Evolutionary conservation across 2,329 filamentous ascomycete genomes (phyloP), one percentile per base, ranked within the genome.

Genomic region (Colletotrichum australisinense): DNA sequence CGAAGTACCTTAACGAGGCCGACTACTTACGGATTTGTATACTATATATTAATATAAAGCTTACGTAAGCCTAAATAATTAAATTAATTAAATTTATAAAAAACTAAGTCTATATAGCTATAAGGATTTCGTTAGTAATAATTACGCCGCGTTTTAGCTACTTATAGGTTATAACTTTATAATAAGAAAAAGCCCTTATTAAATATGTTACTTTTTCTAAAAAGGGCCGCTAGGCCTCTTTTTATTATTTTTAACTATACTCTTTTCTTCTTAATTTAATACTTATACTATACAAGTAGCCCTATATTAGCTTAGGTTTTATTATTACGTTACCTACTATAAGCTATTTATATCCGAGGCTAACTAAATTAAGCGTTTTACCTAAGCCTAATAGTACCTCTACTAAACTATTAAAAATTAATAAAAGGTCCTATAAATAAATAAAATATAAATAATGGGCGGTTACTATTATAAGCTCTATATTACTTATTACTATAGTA

Each of bases 311-410:
- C 26, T 57, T 9, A 2, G 26, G 12, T 30, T 28, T 6, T 16
- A 28, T 5, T 4, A 2, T 28, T 3, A 7, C 3, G 4, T 28
- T 1, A 24, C 26, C 3, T 3, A 14, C 0, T 5, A 14, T 5
- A 56, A 63, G 35, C 42, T 9, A 14, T n/a, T 35, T 53, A 63
- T 55, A 11, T 56, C 11, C 24, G 3, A 65, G 24, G 16, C 4
- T 28, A 65, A 55, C 19, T 7, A 19, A 14, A 14, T 32, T 5
- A 22, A 32, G 24, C 3, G 4, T n/a, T 9, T 65, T 5, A 4
- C 19, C 5, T 65, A 28, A 19, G 46, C 46, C 4, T 19, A 28
- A 16, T 4, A 55, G 5, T 19, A 65, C n/a, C 1, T 53, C 1
- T 14, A 65, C 4, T 65, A 28, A 11, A 55, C 46, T 4, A 1